A percentile compares a stretch with the other conserved stretches of the same genome.
These are phyloP conservation scores for Cicer cuneatum DNA, from an alignment of 306 rosid genomes.

Conservation along the genomic window DNA sequence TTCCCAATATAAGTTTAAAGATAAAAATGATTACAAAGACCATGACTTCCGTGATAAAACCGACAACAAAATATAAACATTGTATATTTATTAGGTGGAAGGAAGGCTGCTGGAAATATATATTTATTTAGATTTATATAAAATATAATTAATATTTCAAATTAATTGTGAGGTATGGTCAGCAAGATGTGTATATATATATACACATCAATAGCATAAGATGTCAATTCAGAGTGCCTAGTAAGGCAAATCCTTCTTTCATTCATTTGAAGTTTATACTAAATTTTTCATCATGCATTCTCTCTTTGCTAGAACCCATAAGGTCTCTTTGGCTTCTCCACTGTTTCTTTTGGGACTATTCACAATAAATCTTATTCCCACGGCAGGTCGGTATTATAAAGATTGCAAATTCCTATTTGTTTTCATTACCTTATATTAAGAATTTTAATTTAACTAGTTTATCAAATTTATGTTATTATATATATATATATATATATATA, in stretches of 20 bases:
- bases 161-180: conserved; percentile 6
- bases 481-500: no score
- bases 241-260: not conserved
- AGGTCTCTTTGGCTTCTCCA: conserved; percentile 4
- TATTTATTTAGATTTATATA: not conserved
- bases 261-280: not conserved
- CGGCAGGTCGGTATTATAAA: conserved; percentile 21
- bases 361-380: conserved; percentile 22
- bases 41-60: conserved; percentile 26
- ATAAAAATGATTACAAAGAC: conserved; percentile 23
- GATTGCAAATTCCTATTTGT: not conserved
- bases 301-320: not conserved
- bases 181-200: not conserved
- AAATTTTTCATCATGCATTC: conserved; percentile 29
- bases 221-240: not conserved
- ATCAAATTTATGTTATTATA: no score
- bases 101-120: conserved; percentile 23
- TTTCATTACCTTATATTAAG: not conserved
- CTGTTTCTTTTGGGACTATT: conserved; percentile 36
- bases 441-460: no score
- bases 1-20: not conserved
- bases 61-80: conserved; percentile 5
- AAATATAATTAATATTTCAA: conserved; percentile 30
- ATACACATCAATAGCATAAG: not conserved
- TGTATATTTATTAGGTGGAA: conserved; percentile 16